Conservation (phyloP, 2,329 filamentous ascomycete species). For the Boeremia exigua region DNA sequence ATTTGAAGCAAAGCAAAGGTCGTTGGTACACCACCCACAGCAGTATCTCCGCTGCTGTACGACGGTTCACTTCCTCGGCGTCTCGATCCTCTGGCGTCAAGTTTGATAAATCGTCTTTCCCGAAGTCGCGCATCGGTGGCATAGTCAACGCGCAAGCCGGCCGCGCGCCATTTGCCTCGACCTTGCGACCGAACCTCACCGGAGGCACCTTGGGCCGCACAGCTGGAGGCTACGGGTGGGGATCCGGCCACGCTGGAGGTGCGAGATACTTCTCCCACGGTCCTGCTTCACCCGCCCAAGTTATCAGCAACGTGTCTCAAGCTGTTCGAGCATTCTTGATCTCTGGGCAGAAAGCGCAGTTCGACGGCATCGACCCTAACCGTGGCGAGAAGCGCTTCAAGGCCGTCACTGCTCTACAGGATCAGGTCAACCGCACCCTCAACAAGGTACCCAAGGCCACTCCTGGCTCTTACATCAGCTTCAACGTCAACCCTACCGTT, state of each 20-base stretch:
- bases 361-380: slow-evolving; percentile 73
- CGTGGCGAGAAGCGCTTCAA: slow-evolving; percentile 82
- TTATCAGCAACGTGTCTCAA: slow-evolving; percentile 93
- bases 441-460: slow-evolving; percentile 61
- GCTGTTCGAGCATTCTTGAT: slow-evolving; percentile 91
- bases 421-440: slow-evolving; percentile 74
- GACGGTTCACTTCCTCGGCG: slow-evolving; percentile 60
- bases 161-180: slow-evolving; percentile 83
- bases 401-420: slow-evolving; percentile 74
- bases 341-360: slow-evolving; percentile 87
- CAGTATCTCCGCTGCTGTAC: slow-evolving; percentile 52
- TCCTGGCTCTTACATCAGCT: slow-evolving; percentile 86
- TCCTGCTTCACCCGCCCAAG: slow-evolving; percentile 83
- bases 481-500: slow-evolving; percentile 84
- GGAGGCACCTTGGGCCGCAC: slow-evolving; percentile 84
- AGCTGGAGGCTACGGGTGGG: slow-evolving; percentile 85
- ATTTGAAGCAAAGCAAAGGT: slow-evolving; percentile 68
- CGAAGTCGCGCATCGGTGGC: slow-evolving; percentile 62
- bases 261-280: slow-evolving; percentile 89
- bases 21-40: slow-evolving; percentile 67
- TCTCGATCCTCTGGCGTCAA: slow-evolving; percentile 47
- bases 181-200: slow-evolving; percentile 89
- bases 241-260: slow-evolving; percentile 72
- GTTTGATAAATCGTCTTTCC: slow-evolving; percentile 60
- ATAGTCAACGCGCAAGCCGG: slow-evolving; percentile 70